Conservation (phyloP, 768 basidiomycete genomes). For the Agaricus bisporus region DNA sequence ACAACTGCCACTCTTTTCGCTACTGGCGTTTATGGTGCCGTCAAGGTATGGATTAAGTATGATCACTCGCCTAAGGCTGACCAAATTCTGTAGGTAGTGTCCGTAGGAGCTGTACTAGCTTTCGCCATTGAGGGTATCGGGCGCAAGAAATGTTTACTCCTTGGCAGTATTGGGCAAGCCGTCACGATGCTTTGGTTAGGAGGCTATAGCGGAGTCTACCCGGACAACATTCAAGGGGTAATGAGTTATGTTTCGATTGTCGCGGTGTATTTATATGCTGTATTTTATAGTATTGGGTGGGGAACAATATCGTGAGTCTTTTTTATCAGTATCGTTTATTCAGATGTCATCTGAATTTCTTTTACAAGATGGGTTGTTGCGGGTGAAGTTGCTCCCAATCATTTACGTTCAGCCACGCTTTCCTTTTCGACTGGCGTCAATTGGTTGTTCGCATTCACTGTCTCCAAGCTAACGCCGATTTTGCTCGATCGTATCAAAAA, state of each 20-base stretch:
- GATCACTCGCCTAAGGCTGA: too few species aligned
- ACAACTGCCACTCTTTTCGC: constrained; percentile 39
- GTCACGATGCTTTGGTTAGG: constrained; percentile 44
- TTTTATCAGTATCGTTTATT: not conserved
- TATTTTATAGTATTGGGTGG: constrained; percentile 39
- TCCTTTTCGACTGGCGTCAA: constrained; percentile 33
- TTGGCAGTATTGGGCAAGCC: constrained; percentile 44
- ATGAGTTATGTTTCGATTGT: constrained; percentile 38
- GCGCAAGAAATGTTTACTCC: constrained; percentile 41
- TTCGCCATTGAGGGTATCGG: constrained; percentile 46
- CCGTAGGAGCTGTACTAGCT: constrained; percentile 31
- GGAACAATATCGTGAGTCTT: constrained; percentile 29
- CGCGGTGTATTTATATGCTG: constrained; percentile 40
- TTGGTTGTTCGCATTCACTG: constrained; percentile 42
- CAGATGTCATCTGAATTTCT: not conserved
- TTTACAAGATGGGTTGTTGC: constrained; percentile 31
- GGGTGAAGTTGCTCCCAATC: constrained; percentile 38
- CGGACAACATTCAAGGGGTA: constrained; percentile 22
- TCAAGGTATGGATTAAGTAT: constrained; percentile 19
- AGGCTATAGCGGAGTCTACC: constrained; percentile 31
- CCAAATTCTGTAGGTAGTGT: constrained; percentile 27
- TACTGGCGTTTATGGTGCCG: constrained; percentile 38
- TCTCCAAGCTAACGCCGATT: constrained; percentile 36
- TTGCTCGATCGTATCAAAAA: constrained; percentile 28
- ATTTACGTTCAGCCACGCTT: constrained; percentile 32